Base-by-base conservation (phyloP, 768 basidiomycete genomes). In the Xerocomellus chrysenteron region DNA sequence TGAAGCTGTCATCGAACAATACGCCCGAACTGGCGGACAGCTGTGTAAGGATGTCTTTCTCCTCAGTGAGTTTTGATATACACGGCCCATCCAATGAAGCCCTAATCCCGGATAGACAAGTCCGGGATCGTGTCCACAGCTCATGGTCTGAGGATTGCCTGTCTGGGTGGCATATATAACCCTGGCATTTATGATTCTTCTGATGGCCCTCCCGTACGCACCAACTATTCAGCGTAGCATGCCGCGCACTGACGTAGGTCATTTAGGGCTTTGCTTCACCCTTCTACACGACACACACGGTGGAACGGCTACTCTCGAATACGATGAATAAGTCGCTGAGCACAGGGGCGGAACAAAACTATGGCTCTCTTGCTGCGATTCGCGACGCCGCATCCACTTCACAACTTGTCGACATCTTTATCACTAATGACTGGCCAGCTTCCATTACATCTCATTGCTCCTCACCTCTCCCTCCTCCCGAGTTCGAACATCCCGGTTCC, bases 21-120 rank as follows among this genome's bases (percentile, higher is more conserved):
- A 91, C 66, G 80, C 83, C 19, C 80, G 83, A 69, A 87, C 86
- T 2, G 85, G 86, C 2, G 92, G 92, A 39, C 87, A 94, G 66
- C 66, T 98, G 26, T 87, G 85, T 68, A 80, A 82, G 59, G 92
- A 94, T 65, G 82, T 98, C 9, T 91, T 91, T 63, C 80, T 95
- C 24, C 75, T 98, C 49, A 90, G 95, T 94, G 60, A 69, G 91
- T 78, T 41, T 21, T 17, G 2, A 3, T 33, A 35, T 43, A 47
- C 26, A 17, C 39, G 17, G 30, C 14, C 13, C 42, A 36, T 17
- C 36, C 28, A 21, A 32, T 13, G 30, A 44, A 42, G 40, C 16
- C 32, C 52, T 60, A 54, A 65, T 54, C 48, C 17, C 39, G n/a
- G 33, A 40, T 59, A 94, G 92, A 81, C 71, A 94, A 94, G 75